Percentiles rank a stretch among this genome's conserved stretches.
Conservation (phyloP, 2,329 filamentous ascomycete species). For the Colletotrichum echinochloae region DNA sequence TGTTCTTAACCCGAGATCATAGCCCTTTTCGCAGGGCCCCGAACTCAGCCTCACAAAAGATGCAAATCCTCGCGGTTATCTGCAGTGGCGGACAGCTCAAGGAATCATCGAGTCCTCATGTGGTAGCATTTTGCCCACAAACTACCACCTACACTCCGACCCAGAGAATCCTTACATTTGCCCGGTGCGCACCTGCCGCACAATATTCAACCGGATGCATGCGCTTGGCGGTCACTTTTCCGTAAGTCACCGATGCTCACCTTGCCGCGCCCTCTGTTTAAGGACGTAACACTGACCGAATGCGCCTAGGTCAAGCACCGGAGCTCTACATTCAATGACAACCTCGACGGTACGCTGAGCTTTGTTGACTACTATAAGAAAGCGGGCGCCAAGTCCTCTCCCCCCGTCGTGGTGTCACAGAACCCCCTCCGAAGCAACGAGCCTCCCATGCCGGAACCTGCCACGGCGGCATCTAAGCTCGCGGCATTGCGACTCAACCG, state of each 20-base stretch:
- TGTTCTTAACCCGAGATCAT: background rate
- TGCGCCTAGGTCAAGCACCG: conserved; percentile 40
- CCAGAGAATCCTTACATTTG: conserved; percentile 49
- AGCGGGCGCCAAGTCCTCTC: background rate
- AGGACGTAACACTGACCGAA: conserved; percentile 14
- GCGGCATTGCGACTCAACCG: background rate
- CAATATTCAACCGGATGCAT: conserved; percentile 42
- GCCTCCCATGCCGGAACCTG: conserved; percentile 40
- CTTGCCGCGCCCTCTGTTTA: background rate
- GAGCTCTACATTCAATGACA: conserved; percentile 52
- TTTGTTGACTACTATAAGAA: conserved; percentile 42
- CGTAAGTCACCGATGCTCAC: conserved; percentile 17
- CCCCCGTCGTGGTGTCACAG: conserved; percentile 45
- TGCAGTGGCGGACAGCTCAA: background rate
- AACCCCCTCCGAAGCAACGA: conserved; percentile 42
- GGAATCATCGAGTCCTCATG: conserved; percentile 7
- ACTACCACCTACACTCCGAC: conserved; percentile 47
- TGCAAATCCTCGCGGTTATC: conserved; percentile 8
- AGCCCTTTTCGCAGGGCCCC: background rate
- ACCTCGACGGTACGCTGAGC: conserved; percentile 55
- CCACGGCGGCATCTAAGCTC: background rate
- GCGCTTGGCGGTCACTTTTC: conserved; percentile 44
- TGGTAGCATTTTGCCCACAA: conserved; percentile 51
- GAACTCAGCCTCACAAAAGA: background rate
- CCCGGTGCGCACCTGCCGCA: conserved; percentile 53